These are phyloP conservation scores for Toxicodendron radicans DNA, from an alignment of 345 rosid species.

Conservation along the genomic window DNA sequence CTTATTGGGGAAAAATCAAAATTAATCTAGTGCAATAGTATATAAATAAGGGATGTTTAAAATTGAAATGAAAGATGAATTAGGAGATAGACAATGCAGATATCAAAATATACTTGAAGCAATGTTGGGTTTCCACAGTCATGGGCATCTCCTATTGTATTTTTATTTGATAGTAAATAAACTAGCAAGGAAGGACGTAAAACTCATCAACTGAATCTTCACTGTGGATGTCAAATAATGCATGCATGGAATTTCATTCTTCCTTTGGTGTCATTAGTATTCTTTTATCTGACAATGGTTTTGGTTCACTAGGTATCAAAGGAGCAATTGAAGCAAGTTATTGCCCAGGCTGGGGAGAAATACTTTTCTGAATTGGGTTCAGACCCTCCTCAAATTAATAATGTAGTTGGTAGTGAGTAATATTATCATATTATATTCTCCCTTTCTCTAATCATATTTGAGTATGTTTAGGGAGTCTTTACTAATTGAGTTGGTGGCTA, in stretches of 20 bases:
- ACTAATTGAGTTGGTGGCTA: neutral
- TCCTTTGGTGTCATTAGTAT: neutral
- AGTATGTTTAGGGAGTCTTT: neutral
- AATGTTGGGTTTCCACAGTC: neutral
- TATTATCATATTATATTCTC: neutral
- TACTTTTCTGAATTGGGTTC: constrained; percentile 50
- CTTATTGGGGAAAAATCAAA: neutral
- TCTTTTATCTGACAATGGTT: constrained; percentile 26
- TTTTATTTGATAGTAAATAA: constrained; percentile 1
- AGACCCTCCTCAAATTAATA: constrained; percentile 60
- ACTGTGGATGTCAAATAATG: neutral
- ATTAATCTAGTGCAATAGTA: neutral
- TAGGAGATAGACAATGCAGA: neutral
- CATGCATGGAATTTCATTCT: neutral
- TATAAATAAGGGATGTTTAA: neutral
- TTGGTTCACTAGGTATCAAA: constrained; percentile 63
- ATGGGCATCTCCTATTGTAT: neutral
- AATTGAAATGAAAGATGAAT: neutral
- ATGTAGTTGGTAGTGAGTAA: constrained; percentile 66
- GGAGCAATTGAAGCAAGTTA: constrained; percentile 70
- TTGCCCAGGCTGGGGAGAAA: constrained; percentile 70
- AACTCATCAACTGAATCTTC: constrained; percentile 3
- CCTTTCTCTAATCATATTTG: neutral
- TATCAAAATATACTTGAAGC: neutral
- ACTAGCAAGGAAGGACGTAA: neutral